phyloP scores from a whole-genome alignment of 2,329 filamentous ascomycete species.

The Chaetomium globosum region DNA sequence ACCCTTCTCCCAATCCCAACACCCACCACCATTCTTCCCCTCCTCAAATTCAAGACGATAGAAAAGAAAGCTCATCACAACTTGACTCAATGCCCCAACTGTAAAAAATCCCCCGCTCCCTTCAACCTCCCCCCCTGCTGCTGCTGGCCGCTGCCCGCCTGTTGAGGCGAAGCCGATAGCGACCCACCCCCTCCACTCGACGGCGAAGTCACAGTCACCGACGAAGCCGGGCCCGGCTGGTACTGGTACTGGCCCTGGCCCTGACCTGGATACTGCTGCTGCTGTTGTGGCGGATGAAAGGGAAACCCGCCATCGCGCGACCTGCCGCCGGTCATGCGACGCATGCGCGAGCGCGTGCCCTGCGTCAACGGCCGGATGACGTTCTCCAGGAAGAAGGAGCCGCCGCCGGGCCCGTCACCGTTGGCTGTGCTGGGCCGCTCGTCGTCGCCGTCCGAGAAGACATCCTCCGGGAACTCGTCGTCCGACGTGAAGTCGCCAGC shows the following conservation, averaged over 20 bases:
- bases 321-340: conserved; percentile 62
- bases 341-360: conserved; percentile 60
- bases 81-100: conserved; percentile 4
- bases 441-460: conserved; percentile 78
- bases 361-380: conserved; percentile 63
- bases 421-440: conserved; percentile 49
- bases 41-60: neutral
- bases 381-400: conserved; percentile 60
- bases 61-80: neutral
- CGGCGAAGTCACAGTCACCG: neutral
- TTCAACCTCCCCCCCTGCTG: conserved; percentile 7
- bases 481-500: conserved; percentile 67
- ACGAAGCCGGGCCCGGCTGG: neutral
- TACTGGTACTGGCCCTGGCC: neutral
- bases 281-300: conserved; percentile 25
- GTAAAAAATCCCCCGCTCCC: conserved; percentile 14
- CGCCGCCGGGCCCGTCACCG: conserved; percentile 39
- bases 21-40: neutral
- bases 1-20: neutral
- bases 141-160: neutral
- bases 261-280: neutral
- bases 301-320: conserved; percentile 39
- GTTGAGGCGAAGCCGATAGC: conserved; percentile 16
- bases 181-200: neutral
- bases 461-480: conserved; percentile 68